These are phyloP conservation scores for Ogataea nakhonphanomensis DNA, from an alignment of 805 yeast species.

Conservation along the genomic window DNA sequence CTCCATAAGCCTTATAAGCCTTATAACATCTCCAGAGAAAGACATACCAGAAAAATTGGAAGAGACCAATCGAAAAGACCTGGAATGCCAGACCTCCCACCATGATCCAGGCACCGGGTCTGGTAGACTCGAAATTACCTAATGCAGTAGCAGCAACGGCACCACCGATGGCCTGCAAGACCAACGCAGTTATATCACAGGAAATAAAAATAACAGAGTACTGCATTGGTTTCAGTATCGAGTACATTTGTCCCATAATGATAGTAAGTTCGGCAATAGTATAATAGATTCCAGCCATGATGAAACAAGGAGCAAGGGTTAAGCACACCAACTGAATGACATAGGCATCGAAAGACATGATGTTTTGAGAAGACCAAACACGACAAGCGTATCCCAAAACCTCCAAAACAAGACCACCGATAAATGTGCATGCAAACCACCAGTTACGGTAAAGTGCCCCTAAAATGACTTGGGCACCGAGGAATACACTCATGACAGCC, in stretches of 20 bases:
- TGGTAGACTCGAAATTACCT: constrained; percentile 13
- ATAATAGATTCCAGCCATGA: constrained; percentile 79
- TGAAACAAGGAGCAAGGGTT: constrained; percentile 77
- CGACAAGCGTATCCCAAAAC: constrained; percentile 67
- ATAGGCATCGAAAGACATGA: constrained; percentile 38
- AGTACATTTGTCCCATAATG: constrained; percentile 54
- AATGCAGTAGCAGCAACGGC: constrained; percentile 57
- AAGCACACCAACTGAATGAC: constrained; percentile 64
- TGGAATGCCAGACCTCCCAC: constrained; percentile 73
- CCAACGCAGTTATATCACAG: constrained; percentile 64
- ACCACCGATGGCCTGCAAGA: constrained; percentile 77
- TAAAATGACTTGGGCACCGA: constrained; percentile 40
- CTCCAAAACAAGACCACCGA: constrained; percentile 56
- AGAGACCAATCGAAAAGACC: constrained; percentile 59
- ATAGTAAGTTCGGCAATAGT: constrained; percentile 64
- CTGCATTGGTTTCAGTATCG: constrained; percentile 52
- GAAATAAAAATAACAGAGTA: constrained; percentile 62
- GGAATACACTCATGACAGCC: constrained; percentile 49
- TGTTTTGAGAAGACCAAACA: constrained; percentile 41
- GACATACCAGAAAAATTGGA: constrained; percentile 43
- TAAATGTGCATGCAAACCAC: constrained; percentile 58
- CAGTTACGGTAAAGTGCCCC: constrained; percentile 50
- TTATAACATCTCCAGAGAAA: constrained; percentile 40
- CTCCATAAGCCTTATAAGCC: constrained; percentile 22
- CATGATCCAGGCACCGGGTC: constrained; percentile 57